Base-by-base conservation (phyloP, 2,329 filamentous ascomycete species). In the Fusarium verrucosum region DNA sequence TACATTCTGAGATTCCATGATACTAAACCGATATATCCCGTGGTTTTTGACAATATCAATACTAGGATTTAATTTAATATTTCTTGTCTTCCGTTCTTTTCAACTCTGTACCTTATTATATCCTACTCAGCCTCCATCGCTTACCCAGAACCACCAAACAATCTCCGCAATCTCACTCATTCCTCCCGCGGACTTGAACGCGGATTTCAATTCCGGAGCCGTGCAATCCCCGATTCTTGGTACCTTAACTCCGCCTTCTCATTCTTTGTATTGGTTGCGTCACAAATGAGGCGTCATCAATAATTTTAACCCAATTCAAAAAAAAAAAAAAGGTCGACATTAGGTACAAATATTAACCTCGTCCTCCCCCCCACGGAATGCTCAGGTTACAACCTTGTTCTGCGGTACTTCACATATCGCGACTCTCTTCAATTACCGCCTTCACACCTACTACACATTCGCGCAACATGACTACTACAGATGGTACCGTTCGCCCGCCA, bases 301-400 rank as follows among this genome's bases (percentile, higher is more conserved):
- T 51, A 66, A 52, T 58, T 61, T 61, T 46, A 61, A n/a, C n/a
- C n/a, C n/a, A n/a, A n/a, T n/a, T n/a, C n/a, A n/a, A n/a, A n/a
- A n/a, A n/a, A n/a, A n/a, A n/a, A n/a, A n/a, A 61, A 56, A 70
- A 64, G 68, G 59, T 58, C 65, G 26, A 58, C 22, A 25, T 69
- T 59, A 60, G n/a, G n/a, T n/a, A n/a, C n/a, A n/a, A 63, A 68
- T 61, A 70, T 66, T 55, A 60, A 50, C 42, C 50, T 42, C 51
- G 62, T 43, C 66, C 73, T 52, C 49, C 62, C 57, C 45, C 65
- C 72, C 47, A 47, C 62, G 68, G 76, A 66, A 83, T 83, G 81
- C 78, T 82, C 73, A 82, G 77, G 69, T 74, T 73, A 69, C 78
- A 79, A 65, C 66, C 76, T 61, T 72, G 77, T 25, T 75, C 76